A percentile compares a stretch with the other conserved stretches of the same genome.
Conservation (phyloP, 768 basidiomycete genomes). For the Phallus indusiatus region DNA sequence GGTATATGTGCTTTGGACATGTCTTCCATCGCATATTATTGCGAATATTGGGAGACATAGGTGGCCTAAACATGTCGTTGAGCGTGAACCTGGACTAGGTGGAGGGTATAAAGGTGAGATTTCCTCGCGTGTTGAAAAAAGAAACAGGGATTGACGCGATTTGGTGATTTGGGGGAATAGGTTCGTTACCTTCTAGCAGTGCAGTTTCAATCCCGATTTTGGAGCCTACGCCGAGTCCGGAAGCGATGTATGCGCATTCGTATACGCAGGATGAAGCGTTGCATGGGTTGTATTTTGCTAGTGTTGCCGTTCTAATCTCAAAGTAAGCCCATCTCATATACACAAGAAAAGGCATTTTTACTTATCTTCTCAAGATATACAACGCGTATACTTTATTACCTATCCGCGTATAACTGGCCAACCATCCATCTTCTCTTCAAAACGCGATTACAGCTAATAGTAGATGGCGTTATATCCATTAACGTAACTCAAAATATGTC, state of each 20-base stretch:
- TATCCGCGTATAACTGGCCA: conserved; percentile 6
- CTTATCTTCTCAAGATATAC: conserved; percentile 1
- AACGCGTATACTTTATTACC: neutral
- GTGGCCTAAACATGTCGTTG: neutral
- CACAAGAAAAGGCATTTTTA: neutral
- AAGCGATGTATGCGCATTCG: conserved; percentile 2
- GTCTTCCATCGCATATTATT: neutral
- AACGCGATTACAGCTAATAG: neutral
- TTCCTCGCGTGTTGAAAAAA: neutral
- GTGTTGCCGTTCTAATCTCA: neutral
- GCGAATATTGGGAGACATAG: neutral
- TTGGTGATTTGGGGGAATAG: no score
- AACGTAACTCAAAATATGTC: neutral
- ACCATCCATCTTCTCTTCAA: neutral
- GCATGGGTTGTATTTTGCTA: conserved; percentile 4
- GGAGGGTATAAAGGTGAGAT: neutral
- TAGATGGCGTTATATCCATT: neutral
- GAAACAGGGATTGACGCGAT: no score
- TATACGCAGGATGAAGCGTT: neutral
- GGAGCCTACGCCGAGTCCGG: neutral
- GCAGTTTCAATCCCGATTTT: neutral
- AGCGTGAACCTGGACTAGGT: neutral
- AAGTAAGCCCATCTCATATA: neutral
- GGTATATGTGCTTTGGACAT: neutral
- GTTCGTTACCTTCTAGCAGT: no score